Evolutionary conservation across 2,329 filamentous ascomycete genomes (phyloP).

Genomic region (Sarocladium kiliense): DNA sequence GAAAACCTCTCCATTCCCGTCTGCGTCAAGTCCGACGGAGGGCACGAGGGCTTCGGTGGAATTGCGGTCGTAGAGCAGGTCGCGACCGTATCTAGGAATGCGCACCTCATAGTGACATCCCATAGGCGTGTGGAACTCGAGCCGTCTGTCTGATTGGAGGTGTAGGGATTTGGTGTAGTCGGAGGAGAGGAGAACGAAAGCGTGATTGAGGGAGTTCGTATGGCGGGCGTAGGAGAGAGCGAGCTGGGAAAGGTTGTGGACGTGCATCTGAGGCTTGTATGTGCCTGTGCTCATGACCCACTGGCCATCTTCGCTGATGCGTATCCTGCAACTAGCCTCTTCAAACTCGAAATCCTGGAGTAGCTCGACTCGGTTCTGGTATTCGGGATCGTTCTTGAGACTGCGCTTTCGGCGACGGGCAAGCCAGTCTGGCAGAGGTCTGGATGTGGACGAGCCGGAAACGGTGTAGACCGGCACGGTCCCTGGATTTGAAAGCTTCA

Average conservation of each 20-base stretch:
- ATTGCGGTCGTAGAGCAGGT: slow-evolving; percentile 76
- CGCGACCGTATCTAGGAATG: slow-evolving; percentile 87
- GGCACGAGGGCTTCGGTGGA: slow-evolving; percentile 84
- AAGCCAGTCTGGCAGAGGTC: slow-evolving; percentile 93
- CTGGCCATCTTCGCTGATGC: slow-evolving; percentile 89
- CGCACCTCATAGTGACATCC: slow-evolving; percentile 87
- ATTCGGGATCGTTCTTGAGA: slow-evolving; percentile 87
- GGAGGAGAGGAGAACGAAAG: slow-evolving; percentile 79
- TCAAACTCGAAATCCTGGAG: slow-evolving; percentile 98
- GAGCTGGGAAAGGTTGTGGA: slow-evolving; percentile 89
- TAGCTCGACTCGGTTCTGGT: slow-evolving; percentile 87
- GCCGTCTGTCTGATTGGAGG: slow-evolving; percentile 81
- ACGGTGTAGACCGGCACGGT: slow-evolving; percentile 91
- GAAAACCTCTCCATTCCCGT: slow-evolving; percentile 89
- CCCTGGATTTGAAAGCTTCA: slow-evolving; percentile 81
- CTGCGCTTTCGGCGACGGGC: slow-evolving; percentile 83
- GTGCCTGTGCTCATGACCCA: slow-evolving; percentile 95
- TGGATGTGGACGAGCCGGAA: slow-evolving; percentile 80
- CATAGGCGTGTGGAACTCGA: slow-evolving; percentile 88
- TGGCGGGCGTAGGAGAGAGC: slow-evolving; percentile 92
- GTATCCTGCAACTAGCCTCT: slow-evolving; percentile 85
- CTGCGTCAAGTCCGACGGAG: slow-evolving; percentile 77
- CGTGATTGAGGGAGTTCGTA: slow-evolving; percentile 86
- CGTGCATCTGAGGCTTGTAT: slow-evolving; percentile 68
- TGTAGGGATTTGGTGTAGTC: slow-evolving; percentile 96